These are phyloP conservation scores for Panicum hallii DNA, from an alignment of 202 grass and related monocot genomes.

Conservation along the genomic window DNA sequence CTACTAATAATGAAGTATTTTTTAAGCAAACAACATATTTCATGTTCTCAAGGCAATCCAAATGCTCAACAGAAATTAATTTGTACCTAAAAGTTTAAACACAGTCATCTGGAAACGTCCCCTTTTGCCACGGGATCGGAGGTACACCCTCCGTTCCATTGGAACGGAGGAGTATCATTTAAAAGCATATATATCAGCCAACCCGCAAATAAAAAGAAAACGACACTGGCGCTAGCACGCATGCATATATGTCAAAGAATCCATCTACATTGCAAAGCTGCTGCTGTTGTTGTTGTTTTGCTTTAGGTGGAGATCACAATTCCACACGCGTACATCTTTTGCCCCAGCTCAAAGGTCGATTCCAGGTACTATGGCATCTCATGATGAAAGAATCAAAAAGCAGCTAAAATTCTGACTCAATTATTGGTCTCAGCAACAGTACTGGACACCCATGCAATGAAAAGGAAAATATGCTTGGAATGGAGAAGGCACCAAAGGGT, in stretches of 20 bases:
- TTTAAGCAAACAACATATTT: not conserved
- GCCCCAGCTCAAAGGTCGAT: not conserved
- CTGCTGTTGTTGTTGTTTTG: not conserved
- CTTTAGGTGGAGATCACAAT: conserved; percentile 6
- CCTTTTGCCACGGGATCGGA: not conserved
- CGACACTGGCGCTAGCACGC: not conserved
- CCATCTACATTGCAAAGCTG: not conserved
- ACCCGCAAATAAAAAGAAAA: not conserved
- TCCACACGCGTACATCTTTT: conserved; percentile 29
- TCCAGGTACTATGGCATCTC: conserved; percentile 32
- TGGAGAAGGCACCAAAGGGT: not conserved
- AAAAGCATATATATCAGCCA: not conserved
- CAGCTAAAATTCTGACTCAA: not conserved
- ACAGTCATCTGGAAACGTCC: not conserved
- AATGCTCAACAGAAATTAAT: not conserved
- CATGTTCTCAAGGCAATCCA: not conserved
- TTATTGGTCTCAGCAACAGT: conserved; percentile 42
- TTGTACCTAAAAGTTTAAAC: not conserved
- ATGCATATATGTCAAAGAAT: conserved; percentile 8
- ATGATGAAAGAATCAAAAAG: conserved; percentile 22
- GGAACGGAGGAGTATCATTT: not conserved
- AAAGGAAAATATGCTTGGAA: conserved; percentile 36
- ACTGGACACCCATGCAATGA: not conserved
- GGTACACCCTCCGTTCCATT: not conserved
- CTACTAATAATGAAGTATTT: not conserved